phyloP scores from a whole-genome alignment of 2,329 filamentous ascomycete genomes.

The Pezicula radicicola region DNA sequence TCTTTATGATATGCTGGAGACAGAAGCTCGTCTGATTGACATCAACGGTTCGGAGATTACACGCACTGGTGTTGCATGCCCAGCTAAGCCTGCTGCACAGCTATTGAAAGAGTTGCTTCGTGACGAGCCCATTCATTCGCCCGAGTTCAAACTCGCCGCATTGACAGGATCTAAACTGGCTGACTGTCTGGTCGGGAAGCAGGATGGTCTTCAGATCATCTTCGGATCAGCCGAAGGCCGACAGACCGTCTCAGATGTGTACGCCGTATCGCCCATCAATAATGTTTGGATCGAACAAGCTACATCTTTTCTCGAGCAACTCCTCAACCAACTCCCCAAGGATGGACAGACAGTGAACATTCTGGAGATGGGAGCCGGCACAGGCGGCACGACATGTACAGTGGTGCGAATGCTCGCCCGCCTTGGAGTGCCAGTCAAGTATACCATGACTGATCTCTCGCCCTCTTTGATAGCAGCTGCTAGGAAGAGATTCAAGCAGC shows the following conservation, averaged over 20 bases:
- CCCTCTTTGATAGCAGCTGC: slow-evolving; percentile 23
- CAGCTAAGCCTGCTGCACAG: slow-evolving; percentile 3
- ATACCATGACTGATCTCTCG: slow-evolving; percentile 42
- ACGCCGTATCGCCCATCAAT: slow-evolving; percentile 18
- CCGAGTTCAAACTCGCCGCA: slow-evolving; percentile 12
- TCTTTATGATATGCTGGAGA: slow-evolving; percentile 26
- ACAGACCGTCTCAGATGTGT: slow-evolving; percentile 19
- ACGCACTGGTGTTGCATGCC: slow-evolving; percentile 12
- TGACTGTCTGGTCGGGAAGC: slow-evolving; percentile 13
- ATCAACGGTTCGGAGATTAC: slow-evolving; percentile 5
- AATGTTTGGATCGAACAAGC: slow-evolving; percentile 3
- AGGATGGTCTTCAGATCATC: slow-evolving; percentile 19
- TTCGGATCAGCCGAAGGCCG: slow-evolving; percentile 18
- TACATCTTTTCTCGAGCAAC: slow-evolving; percentile 8
- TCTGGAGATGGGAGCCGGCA: slow-evolving; percentile 41
- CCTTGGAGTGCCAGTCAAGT: slow-evolving; percentile 26
- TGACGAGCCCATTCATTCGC: slow-evolving; percentile 29
- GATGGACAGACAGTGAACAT: slow-evolving; percentile 27
- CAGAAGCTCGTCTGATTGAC: slow-evolving; percentile 19
- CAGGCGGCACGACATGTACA: slow-evolving; percentile 36
- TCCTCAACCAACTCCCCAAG: neutral
- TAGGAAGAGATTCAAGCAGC: slow-evolving; percentile 14
- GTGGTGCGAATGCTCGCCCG: slow-evolving; percentile 26
- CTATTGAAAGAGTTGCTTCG: slow-evolving; percentile 24
- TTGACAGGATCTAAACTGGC: slow-evolving; percentile 13